Base-by-base conservation (phyloP, 257 asterid species). In the Plantago elongata region DNA sequence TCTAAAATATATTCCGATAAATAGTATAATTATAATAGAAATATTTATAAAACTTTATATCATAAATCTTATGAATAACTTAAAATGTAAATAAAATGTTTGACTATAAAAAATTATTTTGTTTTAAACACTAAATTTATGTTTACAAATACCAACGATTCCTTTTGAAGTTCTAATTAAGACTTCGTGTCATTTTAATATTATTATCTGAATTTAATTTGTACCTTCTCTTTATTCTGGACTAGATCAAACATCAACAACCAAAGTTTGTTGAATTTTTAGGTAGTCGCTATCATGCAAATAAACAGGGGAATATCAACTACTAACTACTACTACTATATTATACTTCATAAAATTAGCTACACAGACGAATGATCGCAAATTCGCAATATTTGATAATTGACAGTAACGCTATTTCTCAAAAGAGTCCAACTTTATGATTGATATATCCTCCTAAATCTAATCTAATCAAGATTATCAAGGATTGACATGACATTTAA, bases 101-200 rank as follows among this genome's bases (percentile, higher is more conserved):
- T n/a, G n/a, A n/a, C n/a, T n/a, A n/a, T n/a, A n/a, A n/a, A n/a
- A n/a, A n/a, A n/a, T n/a, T n/a, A n/a, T n/a, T n/a, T n/a, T n/a
- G n/a, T n/a, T n/a, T n/a, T n/a, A n/a, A n/a, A n/a, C n/a, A n/a
- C n/a, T n/a, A n/a, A n/a, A n/a, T n/a, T n/a, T n/a, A n/a, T n/a
- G n/a, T n/a, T n/a, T n/a, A n/a, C n/a, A n/a, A n/a, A n/a, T n/a
- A n/a, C n/a, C n/a, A n/a, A n/a, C n/a, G n/a, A n/a, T n/a, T n/a
- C n/a, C n/a, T n/a, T n/a, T n/a, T n/a, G n/a, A n/a, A 46, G 43
- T 48, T 60, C 11, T 46, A 29, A 7, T 64, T 64, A 52, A 51
- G 15, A 56, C 18, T 13, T 59, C 49, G 11, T 5, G 27, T 22
- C 27, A 22, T 22, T 22, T 22, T 22, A 22, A 22, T 22, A 22